A percentile compares a stretch with the other conserved stretches of the same genome.
phyloP scores from a whole-genome alignment of 2,329 filamentous ascomycete species.

The Verticillium isaacii region DNA sequence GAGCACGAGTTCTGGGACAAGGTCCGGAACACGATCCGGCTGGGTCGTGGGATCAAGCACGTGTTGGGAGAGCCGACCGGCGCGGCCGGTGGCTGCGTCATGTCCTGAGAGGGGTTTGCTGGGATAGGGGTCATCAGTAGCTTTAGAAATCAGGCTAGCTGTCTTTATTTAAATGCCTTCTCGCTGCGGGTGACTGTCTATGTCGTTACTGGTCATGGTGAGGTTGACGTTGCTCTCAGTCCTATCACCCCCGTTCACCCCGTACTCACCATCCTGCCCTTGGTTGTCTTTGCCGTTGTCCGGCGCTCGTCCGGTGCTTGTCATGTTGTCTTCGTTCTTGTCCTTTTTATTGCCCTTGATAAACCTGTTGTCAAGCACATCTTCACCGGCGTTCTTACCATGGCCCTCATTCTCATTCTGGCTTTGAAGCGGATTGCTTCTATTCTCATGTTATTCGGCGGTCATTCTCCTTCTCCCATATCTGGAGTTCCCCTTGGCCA shows the following conservation, averaged over 20 bases:
- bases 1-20: conserved; percentile 12
- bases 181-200: neutral
- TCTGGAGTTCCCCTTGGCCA: too few relatives aligned
- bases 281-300: too few relatives aligned
- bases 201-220: neutral
- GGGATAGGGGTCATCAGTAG: neutral
- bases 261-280: too few relatives aligned
- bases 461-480: too few relatives aligned
- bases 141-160: neutral
- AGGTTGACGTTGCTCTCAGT: too few relatives aligned
- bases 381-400: too few relatives aligned
- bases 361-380: accelerated
- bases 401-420: too few relatives aligned
- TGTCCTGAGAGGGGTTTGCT: neutral
- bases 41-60: conserved; percentile 6
- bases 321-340: neutral
- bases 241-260: neutral
- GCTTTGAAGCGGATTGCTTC: too few relatives aligned
- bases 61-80: neutral
- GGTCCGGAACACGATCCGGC: conserved; percentile 17
- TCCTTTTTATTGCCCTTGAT: too few relatives aligned
- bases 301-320: neutral
- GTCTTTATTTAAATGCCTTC: neutral
- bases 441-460: too few relatives aligned
- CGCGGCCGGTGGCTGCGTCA: neutral